Evolutionary conservation across 2,329 filamentous ascomycete species (phyloP), one percentile per base, ranked within the genome.

Genomic region (Neonectria magnoliae): DNA sequence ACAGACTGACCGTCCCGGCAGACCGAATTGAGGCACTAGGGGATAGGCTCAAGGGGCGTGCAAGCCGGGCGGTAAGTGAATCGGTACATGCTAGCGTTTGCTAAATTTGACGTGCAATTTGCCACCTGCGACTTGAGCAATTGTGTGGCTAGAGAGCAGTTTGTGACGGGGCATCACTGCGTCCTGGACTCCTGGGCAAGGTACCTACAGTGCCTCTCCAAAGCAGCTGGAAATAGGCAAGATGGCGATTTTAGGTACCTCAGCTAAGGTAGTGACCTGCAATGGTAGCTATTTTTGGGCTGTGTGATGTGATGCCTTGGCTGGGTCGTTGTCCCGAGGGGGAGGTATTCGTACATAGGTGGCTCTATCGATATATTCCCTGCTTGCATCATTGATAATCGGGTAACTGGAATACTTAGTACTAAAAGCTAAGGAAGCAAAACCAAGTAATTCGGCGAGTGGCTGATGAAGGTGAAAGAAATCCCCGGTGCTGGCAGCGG

Each of bases 41-140:
- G 44, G 53, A 47, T 31, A 29, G 20, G 16, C 29, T 16, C 33
- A 57, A 33, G 20, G 53, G 9, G 22, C 20, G 56, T 36, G 56
- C 5, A 36, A 31, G 27, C 16, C 16, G 41, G 50, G 44, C 25
- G 54, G 50, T 11, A 31, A 27, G 22, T n/a, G 41, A 42, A 10
- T 31, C 31, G 31, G 33, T 25, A 63, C 20, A 50, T 52, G 20
- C 20, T 22, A 51, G 29, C 16, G 31, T 53, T 42, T 42, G 6
- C 48, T 42, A 27, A 47, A 13, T 41, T 57, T 48, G 48, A 54
- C 48, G 50, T 58, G 55, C 54, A 54, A 58, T 58, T 63, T 29
- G 60, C 60, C 60, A 63, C 60, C 11, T 10, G 9, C 16, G 18
- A 38, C 6, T 5, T 5, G 22, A 18, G n/a, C 5, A 20, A 20